phyloP scores from a whole-genome alignment of 2,329 filamentous ascomycete genomes.

The Paecilomyces formosus region DNA sequence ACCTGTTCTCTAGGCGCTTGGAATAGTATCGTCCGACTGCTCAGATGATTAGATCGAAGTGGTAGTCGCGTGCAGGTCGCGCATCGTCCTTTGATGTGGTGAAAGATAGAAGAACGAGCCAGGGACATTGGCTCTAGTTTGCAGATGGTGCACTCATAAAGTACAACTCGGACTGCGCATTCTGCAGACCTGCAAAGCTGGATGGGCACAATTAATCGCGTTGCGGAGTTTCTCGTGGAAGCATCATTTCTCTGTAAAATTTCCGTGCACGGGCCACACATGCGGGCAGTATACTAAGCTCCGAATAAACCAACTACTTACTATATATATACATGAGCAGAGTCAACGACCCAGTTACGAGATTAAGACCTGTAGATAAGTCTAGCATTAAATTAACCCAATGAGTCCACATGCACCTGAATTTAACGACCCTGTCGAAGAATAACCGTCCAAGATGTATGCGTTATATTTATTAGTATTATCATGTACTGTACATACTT shows the following conservation, averaged over 20 bases:
- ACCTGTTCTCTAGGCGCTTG: not conserved
- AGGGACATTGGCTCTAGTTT: not conserved
- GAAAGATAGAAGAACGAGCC: not conserved
- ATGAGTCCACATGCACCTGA: too few relatives aligned
- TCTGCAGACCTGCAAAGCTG: not conserved
- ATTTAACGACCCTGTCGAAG: not conserved
- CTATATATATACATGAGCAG: not conserved
- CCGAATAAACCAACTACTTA: not conserved
- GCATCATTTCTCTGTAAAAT: not conserved
- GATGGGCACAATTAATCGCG: not conserved
- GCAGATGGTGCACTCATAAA: not conserved
- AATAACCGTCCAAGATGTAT: not conserved
- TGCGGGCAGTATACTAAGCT: not conserved
- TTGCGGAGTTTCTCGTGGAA: not conserved
- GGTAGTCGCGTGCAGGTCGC: not conserved
- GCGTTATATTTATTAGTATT: not conserved
- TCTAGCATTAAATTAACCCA: too few relatives aligned
- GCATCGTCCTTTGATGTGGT: not conserved
- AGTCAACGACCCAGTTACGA: too few relatives aligned
- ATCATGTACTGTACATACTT: not conserved
- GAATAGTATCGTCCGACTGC: not conserved
- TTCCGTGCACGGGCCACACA: not conserved
- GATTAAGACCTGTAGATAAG: too few relatives aligned
- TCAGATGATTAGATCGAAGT: not conserved
- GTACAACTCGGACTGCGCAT: not conserved